Evolutionary conservation across 2,329 filamentous ascomycete genomes (phyloP).

Genomic region (Pseudocercospora pini-densiflorae): DNA sequence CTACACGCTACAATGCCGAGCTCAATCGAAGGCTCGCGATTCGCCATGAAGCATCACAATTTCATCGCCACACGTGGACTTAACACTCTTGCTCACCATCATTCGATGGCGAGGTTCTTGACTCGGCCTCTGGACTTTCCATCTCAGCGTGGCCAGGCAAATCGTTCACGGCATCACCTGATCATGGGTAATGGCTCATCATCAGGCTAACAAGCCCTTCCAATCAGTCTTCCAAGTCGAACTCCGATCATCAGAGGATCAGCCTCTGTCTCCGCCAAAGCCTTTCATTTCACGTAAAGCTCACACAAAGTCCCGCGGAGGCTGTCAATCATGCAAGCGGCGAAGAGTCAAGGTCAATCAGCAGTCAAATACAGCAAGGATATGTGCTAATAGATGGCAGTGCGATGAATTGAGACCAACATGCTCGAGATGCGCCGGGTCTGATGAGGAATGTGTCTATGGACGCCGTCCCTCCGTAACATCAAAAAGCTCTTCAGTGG

Average conservation of each 20-base stretch:
- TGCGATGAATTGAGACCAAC: slow-evolving; percentile 6
- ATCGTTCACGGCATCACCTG: background rate
- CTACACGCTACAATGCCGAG: no score
- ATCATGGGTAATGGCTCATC: slow-evolving; percentile 1
- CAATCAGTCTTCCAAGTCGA: slow-evolving; percentile 16
- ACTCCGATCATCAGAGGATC: background rate
- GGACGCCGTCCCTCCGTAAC: background rate
- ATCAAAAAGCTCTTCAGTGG: background rate
- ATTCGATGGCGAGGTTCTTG: background rate
- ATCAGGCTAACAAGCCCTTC: slow-evolving; percentile 6
- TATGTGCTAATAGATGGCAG: slow-evolving; percentile 9
- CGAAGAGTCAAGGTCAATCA: slow-evolving; percentile 15
- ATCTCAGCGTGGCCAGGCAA: background rate
- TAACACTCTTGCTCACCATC: background rate
- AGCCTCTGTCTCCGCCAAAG: background rate
- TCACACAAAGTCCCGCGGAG: slow-evolving; percentile 16
- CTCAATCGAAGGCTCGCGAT: no score
- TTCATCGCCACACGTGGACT: background rate
- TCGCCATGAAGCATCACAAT: background rate
- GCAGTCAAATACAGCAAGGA: no score
- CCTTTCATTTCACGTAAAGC: slow-evolving; percentile 15
- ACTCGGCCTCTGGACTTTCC: background rate
- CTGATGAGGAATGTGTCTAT: slow-evolving; percentile 19
- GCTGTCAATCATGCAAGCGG: slow-evolving; percentile 17
- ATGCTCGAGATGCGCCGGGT: slow-evolving; percentile 21